A percentile compares a stretch with the other conserved stretches of the same genome.
phyloP scores from a whole-genome alignment of 1,139 yeast species.

The Williopsis jadinii region DNA sequence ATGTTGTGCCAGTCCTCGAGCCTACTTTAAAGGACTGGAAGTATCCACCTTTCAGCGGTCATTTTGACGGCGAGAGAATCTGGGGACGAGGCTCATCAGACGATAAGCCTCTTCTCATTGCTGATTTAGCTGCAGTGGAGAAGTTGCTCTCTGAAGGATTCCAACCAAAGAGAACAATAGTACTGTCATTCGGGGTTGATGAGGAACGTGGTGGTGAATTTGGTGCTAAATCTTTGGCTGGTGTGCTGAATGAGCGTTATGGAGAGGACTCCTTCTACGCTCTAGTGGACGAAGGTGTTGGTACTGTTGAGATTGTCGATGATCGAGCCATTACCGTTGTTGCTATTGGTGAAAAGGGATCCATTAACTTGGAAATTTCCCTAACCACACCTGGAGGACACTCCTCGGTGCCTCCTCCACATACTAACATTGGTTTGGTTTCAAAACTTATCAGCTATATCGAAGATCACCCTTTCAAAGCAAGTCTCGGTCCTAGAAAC shows the following conservation, averaged over 20 bases:
- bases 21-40: slow-evolving; percentile 54
- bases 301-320: slow-evolving; percentile 11
- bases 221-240: slow-evolving; percentile 45
- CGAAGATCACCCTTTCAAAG: slow-evolving; percentile 41
- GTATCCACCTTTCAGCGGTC: slow-evolving; percentile 60
- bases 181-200: slow-evolving; percentile 64
- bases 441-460: slow-evolving; percentile 41
- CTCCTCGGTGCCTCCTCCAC: slow-evolving; percentile 62
- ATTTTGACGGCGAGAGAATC: slow-evolving; percentile 50
- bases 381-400: slow-evolving; percentile 63
- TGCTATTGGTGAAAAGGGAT: slow-evolving; percentile 62
- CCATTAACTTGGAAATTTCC: slow-evolving; percentile 40
- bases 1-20: slow-evolving; percentile 71
- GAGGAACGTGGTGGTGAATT: slow-evolving; percentile 60
- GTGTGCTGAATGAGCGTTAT: slow-evolving; percentile 38
- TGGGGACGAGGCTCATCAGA: slow-evolving; percentile 66
- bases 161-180: slow-evolving; percentile 46
- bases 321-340: slow-evolving; percentile 38
- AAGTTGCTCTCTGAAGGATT: slow-evolving; percentile 37
- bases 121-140: slow-evolving; percentile 53
- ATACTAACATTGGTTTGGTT: slow-evolving; percentile 64
- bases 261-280: slow-evolving; percentile 52
- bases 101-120: slow-evolving; percentile 51
- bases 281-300: slow-evolving; percentile 59
- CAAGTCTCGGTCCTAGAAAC: slow-evolving; percentile 38